These are phyloP conservation scores for Buxus sempervirens DNA, from an alignment of 164 flowering plant genomes.

Conservation along the genomic window DNA sequence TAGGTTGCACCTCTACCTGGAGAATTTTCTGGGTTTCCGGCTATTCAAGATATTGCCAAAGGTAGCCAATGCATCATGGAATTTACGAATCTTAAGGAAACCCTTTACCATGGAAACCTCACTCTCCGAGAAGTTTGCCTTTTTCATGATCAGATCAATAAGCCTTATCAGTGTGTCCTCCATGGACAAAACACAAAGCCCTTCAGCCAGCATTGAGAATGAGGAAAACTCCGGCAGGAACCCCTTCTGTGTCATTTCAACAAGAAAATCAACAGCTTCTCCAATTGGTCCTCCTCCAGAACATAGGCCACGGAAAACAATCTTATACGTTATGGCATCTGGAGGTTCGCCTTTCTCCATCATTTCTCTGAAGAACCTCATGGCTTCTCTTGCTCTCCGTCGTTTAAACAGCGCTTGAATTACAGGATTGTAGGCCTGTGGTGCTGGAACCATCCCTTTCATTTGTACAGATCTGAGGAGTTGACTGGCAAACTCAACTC, in stretches of 20 bases:
- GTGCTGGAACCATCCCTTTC: conserved; percentile 64
- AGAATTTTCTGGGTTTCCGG: conserved; percentile 32
- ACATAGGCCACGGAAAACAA: conserved; percentile 83
- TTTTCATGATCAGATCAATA: conserved; percentile 54
- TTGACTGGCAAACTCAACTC: conserved; percentile 55
- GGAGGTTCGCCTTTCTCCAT: conserved; percentile 61
- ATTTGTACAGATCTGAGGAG: conserved; percentile 63
- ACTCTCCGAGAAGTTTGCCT: conserved; percentile 43
- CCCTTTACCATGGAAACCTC: conserved; percentile 66
- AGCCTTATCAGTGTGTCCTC: conserved; percentile 62
- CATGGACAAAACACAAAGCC: conserved; percentile 69
- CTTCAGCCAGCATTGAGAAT: conserved; percentile 77
- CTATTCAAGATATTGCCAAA: conserved; percentile 47
- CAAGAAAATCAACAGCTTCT: conserved; percentile 71
- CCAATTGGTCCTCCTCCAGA: conserved; percentile 77
- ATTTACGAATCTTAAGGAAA: conserved; percentile 59
- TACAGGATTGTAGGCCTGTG: conserved; percentile 77
- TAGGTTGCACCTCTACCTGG: conserved; percentile 18
- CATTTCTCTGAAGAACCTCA: conserved; percentile 88
- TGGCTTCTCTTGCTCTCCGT: conserved; percentile 54
- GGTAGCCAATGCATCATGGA: conserved; percentile 71
- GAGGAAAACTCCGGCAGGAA: conserved; percentile 67
- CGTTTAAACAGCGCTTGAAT: conserved; percentile 59
- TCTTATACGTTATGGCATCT: conserved; percentile 63
- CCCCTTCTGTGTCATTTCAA: conserved; percentile 73